Evolutionary conservation across 164 flowering plant genomes (phyloP).

Genomic region (Brasenia schreberi): DNA sequence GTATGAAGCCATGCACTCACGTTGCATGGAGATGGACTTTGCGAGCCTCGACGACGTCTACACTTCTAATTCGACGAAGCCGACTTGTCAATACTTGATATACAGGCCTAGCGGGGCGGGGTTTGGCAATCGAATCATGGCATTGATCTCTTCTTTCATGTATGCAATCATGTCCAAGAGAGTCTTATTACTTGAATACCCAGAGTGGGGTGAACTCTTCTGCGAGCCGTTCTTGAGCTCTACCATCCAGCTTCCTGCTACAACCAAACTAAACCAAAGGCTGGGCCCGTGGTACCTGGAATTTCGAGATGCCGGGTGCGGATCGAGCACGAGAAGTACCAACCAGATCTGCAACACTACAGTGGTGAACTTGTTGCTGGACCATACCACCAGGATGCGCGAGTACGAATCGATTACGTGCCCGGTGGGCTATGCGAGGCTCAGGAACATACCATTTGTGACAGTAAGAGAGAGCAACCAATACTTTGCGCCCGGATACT

Average conservation of each 20-base stretch:
- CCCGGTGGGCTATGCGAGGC: background rate
- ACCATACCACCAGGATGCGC: background rate
- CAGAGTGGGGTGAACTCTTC: slow-evolving; percentile 1
- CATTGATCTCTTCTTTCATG: background rate
- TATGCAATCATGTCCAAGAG: background rate
- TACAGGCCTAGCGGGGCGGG: background rate
- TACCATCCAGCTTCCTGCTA: background rate
- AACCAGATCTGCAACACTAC: background rate
- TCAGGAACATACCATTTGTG: background rate
- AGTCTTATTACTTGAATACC: background rate
- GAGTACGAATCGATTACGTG: background rate
- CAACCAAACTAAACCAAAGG: background rate
- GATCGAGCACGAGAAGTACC: background rate
- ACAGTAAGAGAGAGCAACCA: background rate
- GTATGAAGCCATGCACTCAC: background rate
- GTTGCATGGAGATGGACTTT: background rate
- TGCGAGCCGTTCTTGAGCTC: background rate
- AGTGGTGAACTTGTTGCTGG: background rate
- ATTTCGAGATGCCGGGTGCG: background rate
- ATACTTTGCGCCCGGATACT: background rate
- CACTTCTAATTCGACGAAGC: background rate
- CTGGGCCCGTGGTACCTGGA: background rate
- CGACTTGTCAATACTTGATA: background rate
- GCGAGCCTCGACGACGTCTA: background rate
- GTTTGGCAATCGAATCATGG: background rate